Conservation (phyloP, 1,139 yeast species). For the Lodderomyces elongisporus region DNA sequence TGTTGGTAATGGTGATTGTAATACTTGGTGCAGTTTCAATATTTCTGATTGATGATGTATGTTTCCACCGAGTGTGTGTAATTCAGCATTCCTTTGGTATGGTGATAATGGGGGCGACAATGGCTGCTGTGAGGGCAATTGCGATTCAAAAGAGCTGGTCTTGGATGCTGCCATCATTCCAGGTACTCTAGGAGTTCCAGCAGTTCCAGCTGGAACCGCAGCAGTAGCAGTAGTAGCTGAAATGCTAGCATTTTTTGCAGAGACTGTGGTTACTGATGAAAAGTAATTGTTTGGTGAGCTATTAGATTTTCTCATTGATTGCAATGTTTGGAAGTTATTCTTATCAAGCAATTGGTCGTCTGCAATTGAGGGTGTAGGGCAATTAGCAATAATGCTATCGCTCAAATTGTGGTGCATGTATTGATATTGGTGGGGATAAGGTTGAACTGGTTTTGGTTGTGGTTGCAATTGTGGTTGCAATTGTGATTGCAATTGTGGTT, state of each 20-base stretch:
- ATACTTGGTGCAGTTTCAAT: not conserved
- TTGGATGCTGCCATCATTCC: too few relatives aligned
- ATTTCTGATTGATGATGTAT: not conserved
- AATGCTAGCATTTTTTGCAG: too few relatives aligned
- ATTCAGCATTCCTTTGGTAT: slow-evolving; percentile 29
- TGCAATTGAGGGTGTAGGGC: slow-evolving; percentile 30
- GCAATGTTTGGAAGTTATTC: too few relatives aligned
- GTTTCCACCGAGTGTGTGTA: slow-evolving; percentile 6
- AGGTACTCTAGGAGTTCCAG: too few relatives aligned
- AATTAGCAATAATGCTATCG: slow-evolving; percentile 21
- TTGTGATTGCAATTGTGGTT: too few relatives aligned
- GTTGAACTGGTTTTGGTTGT: slow-evolving; percentile 18
- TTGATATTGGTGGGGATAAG: too few relatives aligned
- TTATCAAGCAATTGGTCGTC: slow-evolving; percentile 5
- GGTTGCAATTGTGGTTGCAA: slow-evolving; percentile 17
- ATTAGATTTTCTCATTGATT: not conserved
- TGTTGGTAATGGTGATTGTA: slow-evolving; percentile 1
- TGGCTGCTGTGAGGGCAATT: slow-evolving; percentile 5
- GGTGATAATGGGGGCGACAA: slow-evolving; percentile 71
- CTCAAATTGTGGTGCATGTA: too few relatives aligned
- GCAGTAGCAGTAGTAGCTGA: too few relatives aligned
- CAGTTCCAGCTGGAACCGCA: not conserved
- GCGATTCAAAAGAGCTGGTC: not conserved
- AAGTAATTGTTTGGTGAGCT: too few relatives aligned
- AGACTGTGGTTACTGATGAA: too few relatives aligned